phyloP scores from a whole-genome alignment of 192 early-diverging fungal genomes.

The Rhizophagus clarus region DNA sequence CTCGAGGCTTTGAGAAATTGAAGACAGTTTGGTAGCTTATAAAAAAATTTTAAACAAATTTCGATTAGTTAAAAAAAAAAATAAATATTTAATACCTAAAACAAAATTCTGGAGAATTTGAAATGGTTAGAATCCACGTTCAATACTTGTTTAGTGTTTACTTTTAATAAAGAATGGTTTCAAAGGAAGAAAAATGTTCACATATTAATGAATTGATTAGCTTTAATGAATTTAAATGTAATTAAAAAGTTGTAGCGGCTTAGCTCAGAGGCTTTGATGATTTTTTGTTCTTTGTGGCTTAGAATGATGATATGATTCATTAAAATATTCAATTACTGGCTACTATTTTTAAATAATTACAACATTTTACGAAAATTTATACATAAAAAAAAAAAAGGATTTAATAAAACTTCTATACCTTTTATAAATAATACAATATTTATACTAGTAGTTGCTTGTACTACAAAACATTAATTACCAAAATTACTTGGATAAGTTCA shows the following conservation, averaged over 20 bases:
- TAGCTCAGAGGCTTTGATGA: neutral
- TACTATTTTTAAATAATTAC: too few relatives aligned
- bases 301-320: neutral
- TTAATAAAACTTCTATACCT: too few relatives aligned
- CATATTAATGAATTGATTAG: neutral
- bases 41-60: neutral
- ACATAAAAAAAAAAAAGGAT: too few relatives aligned
- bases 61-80: neutral
- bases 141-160: neutral
- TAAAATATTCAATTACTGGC: too few relatives aligned
- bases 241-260: neutral
- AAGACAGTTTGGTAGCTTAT: slow-evolving; percentile 10
- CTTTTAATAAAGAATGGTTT: neutral
- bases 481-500: too few relatives aligned
- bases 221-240: neutral
- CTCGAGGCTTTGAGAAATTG: slow-evolving; percentile 22
- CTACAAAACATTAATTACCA: too few relatives aligned
- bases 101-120: neutral
- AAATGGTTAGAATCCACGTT: neutral
- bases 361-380: too few relatives aligned
- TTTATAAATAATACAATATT: too few relatives aligned
- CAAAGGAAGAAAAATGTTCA: neutral
- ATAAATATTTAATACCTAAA: neutral
- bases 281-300: neutral
- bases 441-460: too few relatives aligned